Conservation (phyloP, 2,329 filamentous ascomycete species). For the Colletotrichum agaves region DNA sequence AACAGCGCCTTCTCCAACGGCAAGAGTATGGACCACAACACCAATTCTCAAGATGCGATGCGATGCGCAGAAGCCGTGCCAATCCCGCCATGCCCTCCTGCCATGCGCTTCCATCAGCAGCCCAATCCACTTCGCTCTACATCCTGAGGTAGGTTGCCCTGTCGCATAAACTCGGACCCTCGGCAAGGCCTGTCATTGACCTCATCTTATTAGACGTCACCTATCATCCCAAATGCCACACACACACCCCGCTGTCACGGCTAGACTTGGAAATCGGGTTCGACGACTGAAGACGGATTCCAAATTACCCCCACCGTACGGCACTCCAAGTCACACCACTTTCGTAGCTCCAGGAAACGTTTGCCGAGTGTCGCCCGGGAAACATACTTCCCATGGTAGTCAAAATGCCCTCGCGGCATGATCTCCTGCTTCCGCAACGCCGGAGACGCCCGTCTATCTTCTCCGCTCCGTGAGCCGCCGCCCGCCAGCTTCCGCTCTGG, state of each 20-base stretch:
- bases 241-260: background rate
- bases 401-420: constrained; percentile 20
- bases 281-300: background rate
- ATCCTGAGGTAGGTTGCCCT: background rate
- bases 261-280: background rate
- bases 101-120: constrained; percentile 1
- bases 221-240: constrained; percentile 21
- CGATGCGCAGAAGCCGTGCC: constrained; percentile 20
- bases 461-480: background rate
- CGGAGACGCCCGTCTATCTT: background rate
- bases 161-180: constrained; percentile 2
- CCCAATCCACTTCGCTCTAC: constrained; percentile 23
- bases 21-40: constrained; percentile 10
- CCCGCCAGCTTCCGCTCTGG: background rate
- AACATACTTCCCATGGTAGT: constrained; percentile 25
- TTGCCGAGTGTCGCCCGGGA: constrained; percentile 25
- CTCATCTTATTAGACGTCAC: constrained; percentile 20
- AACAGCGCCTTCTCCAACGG: background rate
- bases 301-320: background rate
- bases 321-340: constrained; percentile 20
- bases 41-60: constrained; percentile 7
- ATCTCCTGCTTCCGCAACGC: constrained; percentile 10
- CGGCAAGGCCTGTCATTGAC: constrained; percentile 13
- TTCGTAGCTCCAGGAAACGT: background rate
- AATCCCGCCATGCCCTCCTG: constrained; percentile 20